Evolutionary conservation across 2,329 filamentous ascomycete species (phyloP).

Genomic region (Dactylellina leptospora): DNA sequence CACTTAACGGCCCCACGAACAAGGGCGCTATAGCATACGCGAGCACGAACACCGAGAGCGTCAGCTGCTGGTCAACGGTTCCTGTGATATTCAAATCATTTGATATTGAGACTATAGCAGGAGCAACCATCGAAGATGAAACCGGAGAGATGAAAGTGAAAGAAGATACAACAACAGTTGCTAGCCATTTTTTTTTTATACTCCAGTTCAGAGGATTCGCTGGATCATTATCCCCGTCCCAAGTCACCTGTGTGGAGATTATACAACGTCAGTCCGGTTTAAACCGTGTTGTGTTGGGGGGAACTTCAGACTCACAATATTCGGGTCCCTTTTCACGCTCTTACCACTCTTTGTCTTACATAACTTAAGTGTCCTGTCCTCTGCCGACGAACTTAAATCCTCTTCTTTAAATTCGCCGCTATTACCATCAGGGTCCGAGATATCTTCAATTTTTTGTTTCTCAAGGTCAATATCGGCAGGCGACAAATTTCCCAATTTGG

Average conservation of each 20-base stretch:
- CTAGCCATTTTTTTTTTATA: slow-evolving; percentile 67
- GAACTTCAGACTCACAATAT: slow-evolving; percentile 32
- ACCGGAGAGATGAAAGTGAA: slow-evolving; percentile 73
- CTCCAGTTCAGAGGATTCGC: slow-evolving; percentile 69
- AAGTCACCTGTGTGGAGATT: slow-evolving; percentile 27
- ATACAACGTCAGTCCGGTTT: background rate
- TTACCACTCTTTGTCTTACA: slow-evolving; percentile 41
- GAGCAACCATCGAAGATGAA: slow-evolving; percentile 69
- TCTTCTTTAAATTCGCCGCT: slow-evolving; percentile 16
- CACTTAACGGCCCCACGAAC: slow-evolving; percentile 66
- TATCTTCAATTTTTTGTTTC: slow-evolving; percentile 15
- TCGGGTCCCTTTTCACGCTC: slow-evolving; percentile 36
- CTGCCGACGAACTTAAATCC: slow-evolving; percentile 21
- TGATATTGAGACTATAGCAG: slow-evolving; percentile 66
- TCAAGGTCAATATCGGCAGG: slow-evolving; percentile 25
- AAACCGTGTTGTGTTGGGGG: slow-evolving; percentile 38
- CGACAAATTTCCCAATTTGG: slow-evolving; percentile 33
- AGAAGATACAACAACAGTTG: slow-evolving; percentile 66
- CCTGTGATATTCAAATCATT: slow-evolving; percentile 66
- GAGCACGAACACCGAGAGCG: slow-evolving; percentile 68
- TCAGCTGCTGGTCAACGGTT: slow-evolving; percentile 62
- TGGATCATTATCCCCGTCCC: slow-evolving; percentile 61
- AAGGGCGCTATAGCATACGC: slow-evolving; percentile 67
- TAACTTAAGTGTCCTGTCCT: slow-evolving; percentile 27
- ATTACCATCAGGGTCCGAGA: slow-evolving; percentile 2